Percentiles rank a stretch among this genome's conserved stretches.
Evolutionary conservation across 495 filamentous ascomycete species (phyloP).

Genomic region (Penicillium longicatenatum): DNA sequence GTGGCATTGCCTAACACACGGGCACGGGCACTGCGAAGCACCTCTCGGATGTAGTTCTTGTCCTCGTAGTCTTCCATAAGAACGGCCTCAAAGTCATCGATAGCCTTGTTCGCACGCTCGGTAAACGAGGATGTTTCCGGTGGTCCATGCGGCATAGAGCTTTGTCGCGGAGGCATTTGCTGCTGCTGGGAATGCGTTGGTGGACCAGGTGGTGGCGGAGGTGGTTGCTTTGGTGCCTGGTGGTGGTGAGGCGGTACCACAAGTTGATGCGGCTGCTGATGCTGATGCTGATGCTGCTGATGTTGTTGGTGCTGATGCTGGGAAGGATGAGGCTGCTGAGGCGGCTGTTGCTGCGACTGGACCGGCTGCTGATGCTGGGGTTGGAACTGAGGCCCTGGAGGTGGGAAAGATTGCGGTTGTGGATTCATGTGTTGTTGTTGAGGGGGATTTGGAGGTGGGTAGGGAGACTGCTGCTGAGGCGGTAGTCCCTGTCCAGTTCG

Average conservation of each 20-base stretch:
- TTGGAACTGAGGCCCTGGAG: conserved; percentile 21
- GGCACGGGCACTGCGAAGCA: conserved; percentile 52
- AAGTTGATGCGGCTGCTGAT: conserved; percentile 17
- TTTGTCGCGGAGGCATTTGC: conserved; percentile 24
- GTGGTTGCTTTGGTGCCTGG: conserved; percentile 19
- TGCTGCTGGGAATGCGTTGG: conserved; percentile 32
- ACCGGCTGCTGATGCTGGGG: conserved; percentile 27
- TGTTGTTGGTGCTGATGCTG: conserved; percentile 34
- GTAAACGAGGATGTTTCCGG: conserved; percentile 47
- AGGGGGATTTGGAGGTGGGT: conserved; percentile 24
- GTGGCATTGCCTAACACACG: conserved; percentile 43
- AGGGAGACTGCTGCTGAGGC: conserved; percentile 31
- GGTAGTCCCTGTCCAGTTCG: conserved; percentile 25
- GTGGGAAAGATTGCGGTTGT: conserved; percentile 25
- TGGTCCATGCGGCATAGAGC: conserved; percentile 50
- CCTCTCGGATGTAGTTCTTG: conserved; percentile 53
- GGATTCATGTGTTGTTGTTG: conserved; percentile 24
- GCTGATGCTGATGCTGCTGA: conserved; percentile 22
- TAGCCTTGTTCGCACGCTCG: conserved; percentile 52
- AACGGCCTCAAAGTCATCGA: conserved; percentile 51
- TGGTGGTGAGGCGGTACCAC: conserved; percentile 10
- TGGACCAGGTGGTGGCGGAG: conserved; percentile 37
- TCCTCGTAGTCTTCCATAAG: conserved; percentile 53
- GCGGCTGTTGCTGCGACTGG: conserved; percentile 30
- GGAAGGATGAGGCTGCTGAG: conserved; percentile 13